These are phyloP conservation scores for Klebsormidium nitens DNA, from an alignment of 139 green algal genomes.

Conservation along the genomic window DNA sequence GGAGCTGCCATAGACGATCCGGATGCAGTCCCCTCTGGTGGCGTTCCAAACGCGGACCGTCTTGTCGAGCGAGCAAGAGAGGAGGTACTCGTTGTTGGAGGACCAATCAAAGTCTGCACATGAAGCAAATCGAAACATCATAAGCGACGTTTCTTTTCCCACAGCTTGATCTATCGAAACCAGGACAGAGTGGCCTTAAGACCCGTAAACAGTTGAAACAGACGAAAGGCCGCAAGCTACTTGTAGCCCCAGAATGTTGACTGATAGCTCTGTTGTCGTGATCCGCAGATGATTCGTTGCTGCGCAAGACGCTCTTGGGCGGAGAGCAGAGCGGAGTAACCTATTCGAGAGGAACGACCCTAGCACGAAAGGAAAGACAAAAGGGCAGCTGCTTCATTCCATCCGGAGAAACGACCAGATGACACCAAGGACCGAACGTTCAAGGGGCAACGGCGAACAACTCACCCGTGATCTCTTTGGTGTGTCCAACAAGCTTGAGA, in stretches of 20 bases:
- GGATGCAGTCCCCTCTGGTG: slow-evolving; percentile 9
- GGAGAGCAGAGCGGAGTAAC: background rate
- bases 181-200: background rate
- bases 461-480: slow-evolving; percentile 30
- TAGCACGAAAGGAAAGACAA: background rate
- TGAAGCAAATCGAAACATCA: background rate
- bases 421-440: background rate
- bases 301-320: no score
- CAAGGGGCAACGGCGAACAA: background rate
- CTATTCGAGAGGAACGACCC: background rate
- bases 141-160: background rate
- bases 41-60: slow-evolving; percentile 26
- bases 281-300: no score
- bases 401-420: background rate
- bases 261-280: no score
- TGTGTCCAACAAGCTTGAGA: slow-evolving; percentile 27
- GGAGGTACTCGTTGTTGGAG: slow-evolving; percentile 17
- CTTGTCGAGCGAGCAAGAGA: slow-evolving; percentile 22
- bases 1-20: slow-evolving; percentile 16
- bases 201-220: background rate
- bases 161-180: background rate
- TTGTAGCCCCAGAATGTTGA: no score
- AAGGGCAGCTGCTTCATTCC: background rate
- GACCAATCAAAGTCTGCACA: slow-evolving; percentile 30
- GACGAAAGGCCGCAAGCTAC: no score